Evolutionary conservation across 23 red algal genomes (phyloP), one percentile per base, ranked within the genome.

Genomic region (Agarophyton chilense): DNA sequence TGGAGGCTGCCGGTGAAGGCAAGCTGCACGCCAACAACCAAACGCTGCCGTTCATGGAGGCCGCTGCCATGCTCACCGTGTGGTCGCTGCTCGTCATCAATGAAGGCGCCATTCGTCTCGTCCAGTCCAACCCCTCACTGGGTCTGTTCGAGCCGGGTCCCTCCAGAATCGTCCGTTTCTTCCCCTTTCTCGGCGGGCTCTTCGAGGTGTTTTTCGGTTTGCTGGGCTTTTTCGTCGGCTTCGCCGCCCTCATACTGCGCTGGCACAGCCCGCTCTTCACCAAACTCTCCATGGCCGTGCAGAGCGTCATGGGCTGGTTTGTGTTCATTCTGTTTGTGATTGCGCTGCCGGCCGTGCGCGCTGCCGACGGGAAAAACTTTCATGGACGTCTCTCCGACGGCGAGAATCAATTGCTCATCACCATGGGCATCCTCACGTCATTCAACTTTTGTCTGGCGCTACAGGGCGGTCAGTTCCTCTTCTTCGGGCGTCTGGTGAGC

Each of bases 391-490:
- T 84, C 2, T 26, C 67, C 1, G 11, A 58, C 2, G 79, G 34
- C 2, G 47, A 83, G 42, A 83, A 62, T 61, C 31, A 62, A 7
- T 81, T 92, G 13, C 24, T 92, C 19, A 77, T 84, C 39, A 18
- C 39, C 5, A 60, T 84, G 63, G 89, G 89, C 52, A 84, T 92
- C 18, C 8, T 92, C n/a, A 92, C 89, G 0, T 82, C 89, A 16
- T 92, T 92, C 56, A 52, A 83, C 55, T 92, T 92, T 22, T 92
- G 89, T 50, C 65, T 92, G 2, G 35, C 89, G 14, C 49, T 92
- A 68, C 89, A 92, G 53, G 89, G 89, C 45, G 89, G 89, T 39
- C 89, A 92, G 62, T 92, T 92, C 21, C 14, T 92, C n/a, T 84
- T 92, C 49, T 76, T 83, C 36, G 78, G 38, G 21, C 89, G 89